These are phyloP conservation scores for Cicer chorassanicum DNA, from an alignment of 306 rosid species.

Conservation along the genomic window DNA sequence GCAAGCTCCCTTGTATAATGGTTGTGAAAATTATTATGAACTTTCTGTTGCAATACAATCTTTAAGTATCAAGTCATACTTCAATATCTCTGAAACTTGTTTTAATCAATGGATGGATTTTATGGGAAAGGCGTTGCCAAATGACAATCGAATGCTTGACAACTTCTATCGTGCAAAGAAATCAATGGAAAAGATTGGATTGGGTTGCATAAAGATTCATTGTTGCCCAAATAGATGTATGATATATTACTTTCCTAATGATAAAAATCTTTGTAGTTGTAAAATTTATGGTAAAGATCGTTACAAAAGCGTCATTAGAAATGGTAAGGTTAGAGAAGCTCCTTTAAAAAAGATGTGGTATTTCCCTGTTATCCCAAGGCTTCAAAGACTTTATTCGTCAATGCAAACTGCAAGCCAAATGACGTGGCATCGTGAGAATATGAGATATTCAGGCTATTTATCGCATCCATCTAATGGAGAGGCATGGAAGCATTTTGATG, in stretches of 20 bases:
- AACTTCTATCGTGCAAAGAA: background rate
- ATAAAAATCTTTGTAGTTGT: background rate
- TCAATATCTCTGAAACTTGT: background rate
- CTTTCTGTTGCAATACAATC: background rate
- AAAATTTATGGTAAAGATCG: background rate
- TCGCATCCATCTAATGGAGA: too few species aligned
- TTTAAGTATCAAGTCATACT: background rate
- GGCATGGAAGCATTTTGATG: too few species aligned
- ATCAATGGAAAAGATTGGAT: background rate
- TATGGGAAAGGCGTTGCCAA: background rate
- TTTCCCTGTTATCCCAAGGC: too few species aligned
- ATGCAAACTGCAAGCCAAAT: background rate
- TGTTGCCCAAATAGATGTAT: background rate
- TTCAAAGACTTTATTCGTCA: background rate
- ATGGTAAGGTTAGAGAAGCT: background rate
- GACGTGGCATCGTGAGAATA: background rate
- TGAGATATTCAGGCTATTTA: background rate
- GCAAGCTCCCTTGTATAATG: background rate
- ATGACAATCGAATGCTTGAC: background rate
- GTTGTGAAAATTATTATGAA: background rate
- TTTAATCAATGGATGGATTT: background rate
- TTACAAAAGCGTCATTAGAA: background rate
- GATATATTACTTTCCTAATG: background rate
- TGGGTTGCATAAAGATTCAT: conserved; percentile 18
- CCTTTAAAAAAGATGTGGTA: too few species aligned